A percentile compares a stretch with the other conserved stretches of the same genome.
These are phyloP conservation scores for Haplosporangium gracile DNA, from an alignment of 192 early-diverging fungal genomes.

Conservation along the genomic window DNA sequence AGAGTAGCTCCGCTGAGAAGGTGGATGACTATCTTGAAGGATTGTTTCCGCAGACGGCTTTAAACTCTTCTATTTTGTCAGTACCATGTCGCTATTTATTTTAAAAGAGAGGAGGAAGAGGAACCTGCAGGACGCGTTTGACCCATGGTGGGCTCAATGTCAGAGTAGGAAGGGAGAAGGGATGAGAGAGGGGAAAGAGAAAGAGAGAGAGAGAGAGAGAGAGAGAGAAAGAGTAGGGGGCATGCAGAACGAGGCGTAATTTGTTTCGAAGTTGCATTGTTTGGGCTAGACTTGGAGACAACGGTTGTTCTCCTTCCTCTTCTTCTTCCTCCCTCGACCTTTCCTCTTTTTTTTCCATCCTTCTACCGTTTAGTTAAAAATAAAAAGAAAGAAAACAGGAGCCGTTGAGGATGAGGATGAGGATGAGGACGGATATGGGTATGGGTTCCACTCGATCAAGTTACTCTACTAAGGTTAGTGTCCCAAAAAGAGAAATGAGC, in stretches of 20 bases:
- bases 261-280: neutral
- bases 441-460: no score
- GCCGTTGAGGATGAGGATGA: no score
- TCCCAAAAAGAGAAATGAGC: neutral
- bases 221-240: constrained; percentile 7
- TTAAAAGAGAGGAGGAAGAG: neutral
- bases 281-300: neutral
- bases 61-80: neutral
- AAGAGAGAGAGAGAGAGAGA: neutral
- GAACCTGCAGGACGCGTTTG: constrained; percentile 1
- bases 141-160: neutral
- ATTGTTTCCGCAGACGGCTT: neutral
- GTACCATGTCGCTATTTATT: neutral
- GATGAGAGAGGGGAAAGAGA: neutral
- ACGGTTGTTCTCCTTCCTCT: neutral
- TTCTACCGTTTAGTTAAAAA: neutral
- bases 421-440: no score
- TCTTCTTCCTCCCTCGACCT: neutral
- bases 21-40: neutral
- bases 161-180: neutral
- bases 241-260: constrained; percentile 1
- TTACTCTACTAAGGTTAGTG: neutral
- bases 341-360: neutral
- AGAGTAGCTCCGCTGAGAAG: neutral
- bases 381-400: neutral